These are phyloP conservation scores for Globisporangium polare DNA, from an alignment of 352 stramenopile genomes.

Conservation along the genomic window DNA sequence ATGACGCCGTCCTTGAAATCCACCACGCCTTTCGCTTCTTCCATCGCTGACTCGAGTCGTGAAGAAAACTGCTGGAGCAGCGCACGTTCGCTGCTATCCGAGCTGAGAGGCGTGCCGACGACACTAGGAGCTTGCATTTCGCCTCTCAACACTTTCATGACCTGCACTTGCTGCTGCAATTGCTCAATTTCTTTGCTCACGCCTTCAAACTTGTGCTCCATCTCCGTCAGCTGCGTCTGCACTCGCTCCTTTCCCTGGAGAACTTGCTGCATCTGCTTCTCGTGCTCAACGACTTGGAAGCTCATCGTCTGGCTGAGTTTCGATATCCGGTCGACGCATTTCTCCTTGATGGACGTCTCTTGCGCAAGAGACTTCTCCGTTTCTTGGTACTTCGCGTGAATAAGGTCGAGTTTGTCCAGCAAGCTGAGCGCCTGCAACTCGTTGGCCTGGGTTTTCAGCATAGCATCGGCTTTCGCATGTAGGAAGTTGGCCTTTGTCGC, in stretches of 20 bases:
- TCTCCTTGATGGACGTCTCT: conserved; percentile 56
- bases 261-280: conserved; percentile 47
- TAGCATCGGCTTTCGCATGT: conserved; percentile 27
- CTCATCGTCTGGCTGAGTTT: conserved; percentile 67
- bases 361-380: conserved; percentile 35
- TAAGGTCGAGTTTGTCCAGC: conserved; percentile 43
- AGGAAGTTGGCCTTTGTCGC: conserved; percentile 14
- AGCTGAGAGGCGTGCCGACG: background rate
- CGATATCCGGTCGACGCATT: conserved; percentile 66
- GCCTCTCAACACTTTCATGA: conserved; percentile 24
- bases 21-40: conserved; percentile 66
- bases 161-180: conserved; percentile 41
- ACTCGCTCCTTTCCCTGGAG: conserved; percentile 34
- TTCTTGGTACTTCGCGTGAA: conserved; percentile 25
- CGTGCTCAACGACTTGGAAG: conserved; percentile 56
- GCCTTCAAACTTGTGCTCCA: conserved; percentile 40
- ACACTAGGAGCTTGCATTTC: background rate
- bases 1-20: conserved; percentile 64
- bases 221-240: conserved; percentile 28
- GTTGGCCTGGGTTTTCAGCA: conserved; percentile 27
- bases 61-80: conserved; percentile 56
- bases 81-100: conserved; percentile 21
- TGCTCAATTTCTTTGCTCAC: conserved; percentile 37
- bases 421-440: conserved; percentile 27
- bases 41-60: conserved; percentile 55